Conservation (phyloP, 305 asterid genomes). For the Withania somnifera region DNA sequence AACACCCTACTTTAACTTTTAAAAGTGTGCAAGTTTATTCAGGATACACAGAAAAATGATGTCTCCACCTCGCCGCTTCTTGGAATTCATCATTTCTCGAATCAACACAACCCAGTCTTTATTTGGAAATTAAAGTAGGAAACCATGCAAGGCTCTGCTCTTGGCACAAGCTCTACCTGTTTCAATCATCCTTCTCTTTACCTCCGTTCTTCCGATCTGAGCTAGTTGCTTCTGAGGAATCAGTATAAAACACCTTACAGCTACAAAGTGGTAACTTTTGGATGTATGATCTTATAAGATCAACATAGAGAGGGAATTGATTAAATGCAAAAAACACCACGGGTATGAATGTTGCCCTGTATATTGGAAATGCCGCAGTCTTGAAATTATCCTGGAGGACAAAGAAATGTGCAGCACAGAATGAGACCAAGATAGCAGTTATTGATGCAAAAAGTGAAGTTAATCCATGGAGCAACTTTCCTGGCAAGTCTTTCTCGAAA, state of each 20-base stretch:
- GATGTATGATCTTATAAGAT: conserved; percentile 16
- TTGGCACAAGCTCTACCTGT: not conserved
- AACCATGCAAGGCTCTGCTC: not conserved
- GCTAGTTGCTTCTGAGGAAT: not conserved
- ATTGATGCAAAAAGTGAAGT: conserved; percentile 21
- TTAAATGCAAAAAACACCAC: conserved; percentile 18
- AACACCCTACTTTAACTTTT: not conserved
- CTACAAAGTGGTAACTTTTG: conserved; percentile 14
- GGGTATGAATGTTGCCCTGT: conserved; percentile 17
- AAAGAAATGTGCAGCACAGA: conserved; percentile 30
- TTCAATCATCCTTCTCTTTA: not conserved
- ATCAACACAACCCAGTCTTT: not conserved
- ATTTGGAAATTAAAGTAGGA: not conserved
- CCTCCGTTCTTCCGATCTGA: not conserved
- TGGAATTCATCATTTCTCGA: not conserved
- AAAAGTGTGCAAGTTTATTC: not conserved
- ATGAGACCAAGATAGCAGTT: conserved; percentile 21
- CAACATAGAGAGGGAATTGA: conserved; percentile 26
- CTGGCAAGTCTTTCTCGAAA: conserved; percentile 25
- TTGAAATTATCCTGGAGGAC: conserved; percentile 9
- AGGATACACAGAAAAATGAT: not conserved
- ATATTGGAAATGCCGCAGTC: conserved; percentile 13
- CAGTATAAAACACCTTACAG: conserved; percentile 12
- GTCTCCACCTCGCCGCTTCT: not conserved
- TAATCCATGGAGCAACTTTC: conserved; percentile 29